These are phyloP conservation scores for Dittrichia graveolens DNA, from an alignment of 129 eudicot genomes.

Conservation along the genomic window DNA sequence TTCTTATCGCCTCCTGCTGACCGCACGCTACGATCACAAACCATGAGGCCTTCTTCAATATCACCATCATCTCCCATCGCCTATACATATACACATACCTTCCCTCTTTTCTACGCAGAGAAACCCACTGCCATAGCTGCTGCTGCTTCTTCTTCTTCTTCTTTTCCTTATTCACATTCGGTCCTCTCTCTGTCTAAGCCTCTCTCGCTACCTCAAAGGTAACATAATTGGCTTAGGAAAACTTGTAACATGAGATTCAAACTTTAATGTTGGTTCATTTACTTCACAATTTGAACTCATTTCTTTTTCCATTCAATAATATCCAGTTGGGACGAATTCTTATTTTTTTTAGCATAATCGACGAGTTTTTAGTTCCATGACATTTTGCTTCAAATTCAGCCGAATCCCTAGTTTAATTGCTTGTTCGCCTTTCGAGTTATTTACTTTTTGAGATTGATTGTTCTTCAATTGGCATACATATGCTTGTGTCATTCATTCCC, in stretches of 20 bases:
- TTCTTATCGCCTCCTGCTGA: neutral
- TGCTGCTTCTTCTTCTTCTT: neutral
- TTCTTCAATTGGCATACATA: no score
- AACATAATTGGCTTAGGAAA: neutral
- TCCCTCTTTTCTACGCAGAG: slow-evolving; percentile 16
- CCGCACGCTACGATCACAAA: no score
- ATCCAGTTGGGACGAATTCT: no score
- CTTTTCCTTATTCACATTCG: slow-evolving; percentile 20
- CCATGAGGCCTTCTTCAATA: neutral
- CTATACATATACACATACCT: neutral
- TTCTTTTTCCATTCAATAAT: neutral
- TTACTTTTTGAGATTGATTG: no score
- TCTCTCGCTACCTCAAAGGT: slow-evolving; percentile 25
- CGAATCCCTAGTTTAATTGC: no score
- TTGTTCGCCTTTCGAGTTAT: no score
- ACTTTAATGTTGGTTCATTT: slow-evolving; percentile 3
- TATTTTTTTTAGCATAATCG: no score
- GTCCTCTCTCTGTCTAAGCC: neutral
- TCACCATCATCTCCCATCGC: slow-evolving; percentile 1
- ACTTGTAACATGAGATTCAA: neutral
- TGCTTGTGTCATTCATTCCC: no score
- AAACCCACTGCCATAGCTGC: slow-evolving; percentile 3
- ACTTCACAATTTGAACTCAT: neutral
- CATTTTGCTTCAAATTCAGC: no score
- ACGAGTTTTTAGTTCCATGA: no score